phyloP scores from a whole-genome alignment of 2,329 filamentous ascomycete genomes.

The Claviceps capensis region DNA sequence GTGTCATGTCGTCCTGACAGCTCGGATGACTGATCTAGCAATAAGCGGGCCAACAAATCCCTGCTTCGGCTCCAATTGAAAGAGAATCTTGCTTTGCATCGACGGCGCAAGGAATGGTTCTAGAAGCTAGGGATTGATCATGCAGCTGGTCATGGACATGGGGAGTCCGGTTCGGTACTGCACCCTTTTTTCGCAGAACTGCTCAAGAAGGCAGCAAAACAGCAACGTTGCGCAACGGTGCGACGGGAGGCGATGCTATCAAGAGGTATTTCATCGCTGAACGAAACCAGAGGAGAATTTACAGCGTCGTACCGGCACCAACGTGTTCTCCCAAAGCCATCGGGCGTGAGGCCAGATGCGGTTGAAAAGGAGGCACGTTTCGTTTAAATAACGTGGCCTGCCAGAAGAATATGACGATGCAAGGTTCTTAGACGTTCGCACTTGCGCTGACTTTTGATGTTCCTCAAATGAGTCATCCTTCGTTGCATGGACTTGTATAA shows the following conservation, averaged over 20 bases:
- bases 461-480: background rate
- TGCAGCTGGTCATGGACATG: background rate
- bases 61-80: background rate
- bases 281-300: background rate
- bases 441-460: background rate
- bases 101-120: background rate
- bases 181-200: background rate
- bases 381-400: background rate
- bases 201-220: background rate
- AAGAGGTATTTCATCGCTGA: background rate
- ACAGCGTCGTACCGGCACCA: background rate
- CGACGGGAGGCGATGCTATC: background rate
- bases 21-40: slow-evolving; percentile 3
- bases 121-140: background rate
- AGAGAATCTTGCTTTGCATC: background rate
- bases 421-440: background rate
- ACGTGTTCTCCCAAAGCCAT: too few species aligned
- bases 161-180: background rate
- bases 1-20: slow-evolving; percentile 5
- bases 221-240: background rate
- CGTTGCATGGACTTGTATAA: background rate
- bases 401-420: background rate
- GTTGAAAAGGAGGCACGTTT: background rate
- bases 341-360: too few species aligned
- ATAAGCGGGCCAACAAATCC: slow-evolving; percentile 5